Base-by-base conservation (phyloP, 2,329 filamentous ascomycete species). In the Epicoccum sorghinum region DNA sequence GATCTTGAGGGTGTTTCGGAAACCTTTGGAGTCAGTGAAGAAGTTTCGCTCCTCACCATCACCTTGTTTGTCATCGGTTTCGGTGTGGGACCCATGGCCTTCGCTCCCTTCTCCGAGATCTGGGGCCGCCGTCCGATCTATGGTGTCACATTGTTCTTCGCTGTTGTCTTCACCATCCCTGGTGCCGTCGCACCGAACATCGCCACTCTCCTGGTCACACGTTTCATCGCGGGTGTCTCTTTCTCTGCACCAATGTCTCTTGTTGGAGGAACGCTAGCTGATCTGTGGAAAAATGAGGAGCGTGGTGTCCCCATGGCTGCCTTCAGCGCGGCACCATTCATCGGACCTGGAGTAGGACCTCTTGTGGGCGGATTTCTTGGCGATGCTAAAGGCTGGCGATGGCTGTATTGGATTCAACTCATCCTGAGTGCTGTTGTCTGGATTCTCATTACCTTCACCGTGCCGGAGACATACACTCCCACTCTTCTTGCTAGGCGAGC, bases 201-300 rank as follows among this genome's bases (percentile, higher is more conserved):
- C 27, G 82, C 76, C 22, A 95, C 90, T 0, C 82, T 96, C 7
- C 79, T 96, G 5, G 86, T 91, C 24, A 91, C 87, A 69, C 85
- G 91, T 57, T 79, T 86, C 40, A 89, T 96, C 55, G 90, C 91
- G 58, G 91, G 91, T 40, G 90, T 95, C 51, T 89, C 89, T 5
- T 93, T 93, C 70, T 92, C 88, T 9, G 90, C 90, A 0, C 90
- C 91, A 2, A 93, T 96, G 88, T 93, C 90, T 0, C 81, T 95
- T 1, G 90, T 93, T 7, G 91, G 90, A 38, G 91, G 91, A 7
- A 93, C 89, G 0, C 77, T 96, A 5, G 89, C 90, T 9, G 91
- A 96, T 77, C 74, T 95, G n/a, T 96, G 90, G 90, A 86, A 78
- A 55, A 90, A 87, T 45, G 90, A 95, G 70, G 90, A 96, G 75